Evolutionary conservation across 148 eudicot genomes (phyloP).

Genomic region (Silene latifolia): DNA sequence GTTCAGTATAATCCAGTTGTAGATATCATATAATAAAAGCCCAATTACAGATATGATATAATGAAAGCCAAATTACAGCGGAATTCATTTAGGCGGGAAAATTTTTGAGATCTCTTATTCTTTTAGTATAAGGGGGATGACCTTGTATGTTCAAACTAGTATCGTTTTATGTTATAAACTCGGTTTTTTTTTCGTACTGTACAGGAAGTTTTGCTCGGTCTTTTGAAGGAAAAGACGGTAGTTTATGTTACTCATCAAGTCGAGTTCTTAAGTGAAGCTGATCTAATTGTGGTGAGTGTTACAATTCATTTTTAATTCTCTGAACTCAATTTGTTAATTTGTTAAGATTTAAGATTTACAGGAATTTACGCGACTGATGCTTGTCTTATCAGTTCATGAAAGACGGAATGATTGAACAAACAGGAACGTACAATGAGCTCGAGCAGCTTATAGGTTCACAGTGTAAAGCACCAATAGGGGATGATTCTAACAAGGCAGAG

Average conservation of each 20-base stretch:
- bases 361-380: not conserved
- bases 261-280: slow-evolving; percentile 16
- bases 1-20: no score
- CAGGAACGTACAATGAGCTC: not conserved
- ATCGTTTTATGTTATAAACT: no score
- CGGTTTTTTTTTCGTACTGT: not conserved
- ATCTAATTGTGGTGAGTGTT: slow-evolving; percentile 9
- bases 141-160: no score
- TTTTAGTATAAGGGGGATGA: no score
- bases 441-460: slow-evolving; percentile 26
- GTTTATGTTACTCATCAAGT: slow-evolving; percentile 21
- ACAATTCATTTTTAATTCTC: no score
- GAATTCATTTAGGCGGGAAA: no score
- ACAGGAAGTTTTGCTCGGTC: slow-evolving; percentile 8
- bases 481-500: not conserved
- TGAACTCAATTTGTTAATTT: no score
- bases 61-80: no score
- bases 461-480: not conserved
- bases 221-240: slow-evolving; percentile 5
- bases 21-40: no score
- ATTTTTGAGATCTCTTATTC: no score
- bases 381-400: slow-evolving; percentile 19
- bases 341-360: no score
- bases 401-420: slow-evolving; percentile 15
- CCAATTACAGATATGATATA: no score